phyloP scores from a whole-genome alignment of 176 grass and related monocot genomes.

The Ampelocalamus luodianensis region DNA sequence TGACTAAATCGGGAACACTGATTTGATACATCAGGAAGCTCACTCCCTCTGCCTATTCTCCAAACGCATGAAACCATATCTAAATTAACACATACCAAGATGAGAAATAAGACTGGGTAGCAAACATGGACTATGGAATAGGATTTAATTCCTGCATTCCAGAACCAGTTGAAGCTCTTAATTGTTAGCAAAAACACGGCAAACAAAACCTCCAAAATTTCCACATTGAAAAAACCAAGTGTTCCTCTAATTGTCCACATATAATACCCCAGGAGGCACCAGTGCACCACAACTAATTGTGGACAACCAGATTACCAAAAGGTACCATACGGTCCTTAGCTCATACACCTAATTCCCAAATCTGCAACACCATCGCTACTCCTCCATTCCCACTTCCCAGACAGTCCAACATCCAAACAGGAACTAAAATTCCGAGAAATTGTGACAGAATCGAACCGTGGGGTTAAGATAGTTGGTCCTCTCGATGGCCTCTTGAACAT shows the following conservation, averaged over 20 bases:
- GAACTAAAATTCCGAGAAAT: constrained; percentile 11
- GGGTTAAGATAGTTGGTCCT: constrained; percentile 96
- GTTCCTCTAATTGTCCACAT: not conserved
- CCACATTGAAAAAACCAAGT: constrained; percentile 7
- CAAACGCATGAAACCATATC: not conserved
- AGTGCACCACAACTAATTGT: not conserved
- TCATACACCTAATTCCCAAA: constrained; percentile 19
- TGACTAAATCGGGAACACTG: not conserved
- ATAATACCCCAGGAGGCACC: not conserved
- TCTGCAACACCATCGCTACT: not conserved
- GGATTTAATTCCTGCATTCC: not conserved
- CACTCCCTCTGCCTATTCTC: not conserved
- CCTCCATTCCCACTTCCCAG: not conserved
- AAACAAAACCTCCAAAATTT: not conserved
- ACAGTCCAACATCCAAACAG: constrained; percentile 22
- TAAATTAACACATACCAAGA: not conserved
- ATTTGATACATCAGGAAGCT: constrained; percentile 11
- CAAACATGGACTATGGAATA: not conserved
- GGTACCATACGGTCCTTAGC: not conserved
- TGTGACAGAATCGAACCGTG: constrained; percentile 58
- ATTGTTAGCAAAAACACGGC: not conserved
- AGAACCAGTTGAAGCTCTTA: not conserved
- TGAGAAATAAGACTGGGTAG: not conserved
- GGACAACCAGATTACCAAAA: not conserved
- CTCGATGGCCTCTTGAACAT: constrained; percentile 96